Base-by-base conservation (phyloP, 345 rosid species). In the Salix arbutifolia region DNA sequence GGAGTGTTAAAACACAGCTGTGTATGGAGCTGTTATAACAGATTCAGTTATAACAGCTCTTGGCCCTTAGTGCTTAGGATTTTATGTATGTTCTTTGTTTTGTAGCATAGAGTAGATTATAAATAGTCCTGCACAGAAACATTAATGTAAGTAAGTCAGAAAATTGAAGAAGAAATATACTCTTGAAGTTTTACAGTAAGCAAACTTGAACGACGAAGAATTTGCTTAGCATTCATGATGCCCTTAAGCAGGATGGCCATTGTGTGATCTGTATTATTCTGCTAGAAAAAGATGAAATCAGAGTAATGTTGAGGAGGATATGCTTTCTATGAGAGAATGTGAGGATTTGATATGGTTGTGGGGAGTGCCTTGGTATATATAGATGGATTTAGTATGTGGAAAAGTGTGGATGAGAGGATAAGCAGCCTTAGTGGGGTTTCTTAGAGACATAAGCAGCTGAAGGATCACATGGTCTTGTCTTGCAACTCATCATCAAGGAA, bases 391-490 rank as follows among this genome's bases (percentile, higher is more conserved):
- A 37, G 50, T 19, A 16, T 35, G 33, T 11, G 9, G 25, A 26
- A 70, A 67, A 17, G 7, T 31, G 8, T 13, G 10, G 26, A 72
- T 46, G 69, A 46, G 82, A 38, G 80, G 76, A 33, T 52, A 12
- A 40, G 60, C 77, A 23, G 79, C 46, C 67, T 53, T 19, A 65
- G 65, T 73, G 58, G 77, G 76, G 73, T 61, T 78, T 18, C 21
- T 33, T 14, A 11, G 66, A 73, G 66, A 70, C 78, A 76, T 1
- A 19, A 25, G 71, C 73, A 72, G n/a, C 18, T 64, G 83, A 69
- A 75, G 53, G n/a, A 71, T 77, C 87, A 79, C 83, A 85, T 80
- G 87, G 71, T 12, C 69, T 2, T 82, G 84, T 75, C 78, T 77
- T 70, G 70, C 75, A 79, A 77, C 64, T 68, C 48, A 71, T 64